Conservation (phyloP, 2,329 filamentous ascomycete species). For the Penicillium sp. region DNA sequence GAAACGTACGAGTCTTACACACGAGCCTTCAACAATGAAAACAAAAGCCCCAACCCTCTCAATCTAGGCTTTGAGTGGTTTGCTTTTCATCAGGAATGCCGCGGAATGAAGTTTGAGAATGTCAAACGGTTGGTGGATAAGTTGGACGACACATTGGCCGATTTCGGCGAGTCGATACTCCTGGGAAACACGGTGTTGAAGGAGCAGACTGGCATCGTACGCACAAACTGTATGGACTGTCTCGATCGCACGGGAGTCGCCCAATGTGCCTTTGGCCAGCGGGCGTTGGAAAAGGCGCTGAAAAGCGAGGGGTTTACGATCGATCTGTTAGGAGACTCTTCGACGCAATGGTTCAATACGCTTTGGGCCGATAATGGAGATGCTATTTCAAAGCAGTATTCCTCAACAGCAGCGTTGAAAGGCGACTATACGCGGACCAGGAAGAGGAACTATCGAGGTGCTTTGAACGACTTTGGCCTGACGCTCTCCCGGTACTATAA, state of each 20-base stretch:
- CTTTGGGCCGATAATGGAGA: constrained; percentile 98
- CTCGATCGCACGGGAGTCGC: constrained; percentile 94
- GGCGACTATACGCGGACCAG: constrained; percentile 91
- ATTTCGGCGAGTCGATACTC: constrained; percentile 66
- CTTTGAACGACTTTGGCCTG: constrained; percentile 83
- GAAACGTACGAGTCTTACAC: constrained; percentile 69
- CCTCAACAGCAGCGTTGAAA: constrained; percentile 91
- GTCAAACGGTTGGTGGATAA: constrained; percentile 73
- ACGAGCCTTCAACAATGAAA: constrained; percentile 66
- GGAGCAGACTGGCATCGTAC: constrained; percentile 70
- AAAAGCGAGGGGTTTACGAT: constrained; percentile 72
- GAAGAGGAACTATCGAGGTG: constrained; percentile 86
- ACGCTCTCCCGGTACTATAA: constrained; percentile 72
- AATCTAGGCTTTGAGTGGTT: constrained; percentile 85
- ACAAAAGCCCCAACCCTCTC: constrained; percentile 48
- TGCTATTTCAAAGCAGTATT: constrained; percentile 91
- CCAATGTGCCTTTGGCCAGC: constrained; percentile 83
- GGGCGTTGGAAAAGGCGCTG: constrained; percentile 76
- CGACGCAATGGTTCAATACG: constrained; percentile 89
- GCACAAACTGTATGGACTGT: constrained; percentile 99
- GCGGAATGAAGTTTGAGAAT: constrained; percentile 97
- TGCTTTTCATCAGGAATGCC: constrained; percentile 88
- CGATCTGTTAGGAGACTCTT: constrained; percentile 69
- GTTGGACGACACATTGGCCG: constrained; percentile 63
- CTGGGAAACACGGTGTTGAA: constrained; percentile 40